These are phyloP conservation scores for Cynanchum wilfordii DNA, from an alignment of 257 asterid species.

Conservation along the genomic window DNA sequence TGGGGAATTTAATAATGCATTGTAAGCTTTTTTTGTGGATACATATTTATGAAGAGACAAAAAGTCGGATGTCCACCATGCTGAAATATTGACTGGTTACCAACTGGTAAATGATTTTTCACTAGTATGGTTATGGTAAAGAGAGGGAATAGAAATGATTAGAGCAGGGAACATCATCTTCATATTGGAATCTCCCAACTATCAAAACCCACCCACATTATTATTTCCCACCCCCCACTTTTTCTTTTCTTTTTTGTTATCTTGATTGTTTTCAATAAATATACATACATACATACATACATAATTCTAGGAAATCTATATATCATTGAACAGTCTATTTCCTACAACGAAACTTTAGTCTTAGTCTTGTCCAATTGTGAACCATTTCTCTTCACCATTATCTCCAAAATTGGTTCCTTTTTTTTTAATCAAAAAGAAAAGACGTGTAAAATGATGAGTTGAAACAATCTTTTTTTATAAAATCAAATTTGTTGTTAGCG, in stretches of 20 bases:
- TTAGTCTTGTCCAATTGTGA: background rate
- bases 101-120: conserved; percentile 32
- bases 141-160: conserved; percentile 32
- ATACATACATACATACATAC: conserved; percentile 7
- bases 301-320: background rate
- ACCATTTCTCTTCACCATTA: background rate
- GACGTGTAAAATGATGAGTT: too few species aligned
- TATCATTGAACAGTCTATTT: background rate
- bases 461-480: too few species aligned
- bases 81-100: conserved; percentile 43
- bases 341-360: background rate
- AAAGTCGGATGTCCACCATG: conserved; percentile 21
- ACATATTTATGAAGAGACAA: conserved; percentile 20
- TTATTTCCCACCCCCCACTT: conserved; percentile 4
- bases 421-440: too few species aligned
- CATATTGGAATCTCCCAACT: conserved; percentile 39
- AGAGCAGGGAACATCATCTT: conserved; percentile 23
- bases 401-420: background rate
- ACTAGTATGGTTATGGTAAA: conserved; percentile 17
- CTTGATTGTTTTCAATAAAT: background rate
- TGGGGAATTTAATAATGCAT: background rate
- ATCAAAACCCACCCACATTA: conserved; percentile 34
- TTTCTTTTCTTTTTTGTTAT: background rate
- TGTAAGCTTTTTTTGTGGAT: conserved; percentile 13
- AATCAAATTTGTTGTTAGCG: too few species aligned